phyloP scores from a whole-genome alignment of 176 grass and related monocot genomes.

The Ensete ventricosum region DNA sequence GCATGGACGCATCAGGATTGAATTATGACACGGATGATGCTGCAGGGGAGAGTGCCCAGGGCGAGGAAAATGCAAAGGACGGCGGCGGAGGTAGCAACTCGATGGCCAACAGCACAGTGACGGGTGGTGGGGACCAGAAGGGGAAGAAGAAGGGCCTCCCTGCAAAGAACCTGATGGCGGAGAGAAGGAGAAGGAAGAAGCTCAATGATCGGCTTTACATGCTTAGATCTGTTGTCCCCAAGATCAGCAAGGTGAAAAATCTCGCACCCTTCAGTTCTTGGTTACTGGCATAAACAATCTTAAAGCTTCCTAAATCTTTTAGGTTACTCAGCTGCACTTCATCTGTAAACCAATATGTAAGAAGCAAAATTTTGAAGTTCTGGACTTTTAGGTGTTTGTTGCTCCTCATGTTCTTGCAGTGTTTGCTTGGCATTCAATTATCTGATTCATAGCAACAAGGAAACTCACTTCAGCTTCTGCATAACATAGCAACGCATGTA shows the following conservation, averaged over 20 bases:
- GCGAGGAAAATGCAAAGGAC: constrained; percentile 2
- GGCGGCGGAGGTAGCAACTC: constrained; percentile 4
- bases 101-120: constrained; percentile 18
- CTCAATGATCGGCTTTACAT: constrained; percentile 74
- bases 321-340: not conserved
- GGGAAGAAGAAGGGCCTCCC: constrained; percentile 72
- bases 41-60: constrained; percentile 16
- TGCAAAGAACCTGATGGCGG: constrained; percentile 86
- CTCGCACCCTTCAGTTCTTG: not conserved
- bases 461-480: not conserved
- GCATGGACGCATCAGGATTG: constrained; percentile 19
- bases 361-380: too few relatives aligned
- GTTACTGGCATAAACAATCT: not conserved
- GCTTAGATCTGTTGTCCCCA: constrained; percentile 79
- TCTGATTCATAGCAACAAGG: not conserved
- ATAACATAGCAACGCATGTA: not conserved
- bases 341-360: not conserved
- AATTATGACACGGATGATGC: constrained; percentile 23
- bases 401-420: too few relatives aligned
- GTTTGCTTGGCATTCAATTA: not conserved
- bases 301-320: not conserved
- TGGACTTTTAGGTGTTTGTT: too few relatives aligned
- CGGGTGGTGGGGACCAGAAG: constrained; percentile 21
- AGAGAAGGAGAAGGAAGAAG: constrained; percentile 66
- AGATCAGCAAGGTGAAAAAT: constrained; percentile 64